A percentile compares a stretch with the other conserved stretches of the same genome.
phyloP scores from a whole-genome alignment of 495 filamentous ascomycete genomes.

The Aspergillus sclerotioniger region DNA sequence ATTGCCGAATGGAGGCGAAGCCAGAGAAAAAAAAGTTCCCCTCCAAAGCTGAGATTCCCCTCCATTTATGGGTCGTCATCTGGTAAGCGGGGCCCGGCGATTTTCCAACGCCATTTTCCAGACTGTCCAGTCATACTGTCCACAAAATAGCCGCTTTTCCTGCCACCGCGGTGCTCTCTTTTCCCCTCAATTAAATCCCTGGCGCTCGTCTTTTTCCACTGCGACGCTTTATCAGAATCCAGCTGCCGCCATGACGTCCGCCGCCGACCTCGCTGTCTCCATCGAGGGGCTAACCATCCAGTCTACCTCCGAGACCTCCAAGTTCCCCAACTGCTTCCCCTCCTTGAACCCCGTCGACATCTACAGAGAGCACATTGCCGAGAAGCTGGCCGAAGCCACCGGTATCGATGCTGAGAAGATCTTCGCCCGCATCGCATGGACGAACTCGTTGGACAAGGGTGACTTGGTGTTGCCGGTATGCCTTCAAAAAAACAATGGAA shows the following conservation, averaged over 20 bases:
- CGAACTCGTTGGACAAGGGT: conserved; percentile 80
- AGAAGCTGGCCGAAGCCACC: conserved; percentile 67
- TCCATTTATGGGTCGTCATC: conserved; percentile 43
- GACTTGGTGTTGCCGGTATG: conserved; percentile 73
- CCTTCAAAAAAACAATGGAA: conserved; percentile 6
- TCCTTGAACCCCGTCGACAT: conserved; percentile 81
- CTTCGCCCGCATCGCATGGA: conserved; percentile 77
- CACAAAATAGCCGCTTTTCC: conserved; percentile 14
- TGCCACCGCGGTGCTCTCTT: conserved; percentile 12
- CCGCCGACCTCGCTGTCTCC: conserved; percentile 32
- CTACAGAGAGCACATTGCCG: conserved; percentile 79
- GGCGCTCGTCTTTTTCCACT: conserved; percentile 14
- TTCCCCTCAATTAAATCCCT: conserved; percentile 15
- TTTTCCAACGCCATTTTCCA: conserved; percentile 33
- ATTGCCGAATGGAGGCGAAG: conserved; percentile 31
- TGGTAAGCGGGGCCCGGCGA: conserved; percentile 45
- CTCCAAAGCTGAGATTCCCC: conserved; percentile 23
- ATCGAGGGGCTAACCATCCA: conserved; percentile 42
- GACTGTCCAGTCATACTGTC: conserved; percentile 19
- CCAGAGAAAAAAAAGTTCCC: conserved; percentile 34
- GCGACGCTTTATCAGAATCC: conserved; percentile 4
- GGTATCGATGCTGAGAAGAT: conserved; percentile 74
- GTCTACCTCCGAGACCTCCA: conserved; percentile 37
- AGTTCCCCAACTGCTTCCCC: conserved; percentile 53
- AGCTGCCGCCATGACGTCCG: conserved; percentile 33